These are phyloP conservation scores for Chaetomiaceae sp. DNA, from an alignment of 2,329 filamentous ascomycete species.

Conservation along the genomic window DNA sequence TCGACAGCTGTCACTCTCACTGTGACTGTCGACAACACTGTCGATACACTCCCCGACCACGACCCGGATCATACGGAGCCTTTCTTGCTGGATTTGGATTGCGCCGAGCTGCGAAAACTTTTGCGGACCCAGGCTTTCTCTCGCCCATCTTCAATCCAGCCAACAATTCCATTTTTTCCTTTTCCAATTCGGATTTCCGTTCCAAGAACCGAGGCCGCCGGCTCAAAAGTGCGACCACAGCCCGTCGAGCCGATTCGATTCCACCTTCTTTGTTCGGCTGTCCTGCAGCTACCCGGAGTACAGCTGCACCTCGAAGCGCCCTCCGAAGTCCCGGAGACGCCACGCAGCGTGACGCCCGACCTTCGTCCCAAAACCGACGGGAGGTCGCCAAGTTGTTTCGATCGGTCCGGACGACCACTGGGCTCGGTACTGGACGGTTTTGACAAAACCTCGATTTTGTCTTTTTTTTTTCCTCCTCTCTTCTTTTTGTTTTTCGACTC, in stretches of 20 bases:
- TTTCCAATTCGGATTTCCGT: not conserved
- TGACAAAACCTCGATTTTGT: no score
- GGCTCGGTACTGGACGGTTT: no score
- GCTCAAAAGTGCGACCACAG: no score
- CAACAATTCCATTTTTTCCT: no score
- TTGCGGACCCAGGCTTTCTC: not conserved
- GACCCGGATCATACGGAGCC: not conserved
- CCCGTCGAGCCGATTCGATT: no score
- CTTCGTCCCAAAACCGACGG: not conserved
- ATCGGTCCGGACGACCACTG: no score
- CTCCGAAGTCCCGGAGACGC: not conserved
- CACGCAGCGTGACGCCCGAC: not conserved
- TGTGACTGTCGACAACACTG: no score
- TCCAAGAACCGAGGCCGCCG: not conserved
- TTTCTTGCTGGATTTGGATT: not conserved
- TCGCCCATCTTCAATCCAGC: not conserved
- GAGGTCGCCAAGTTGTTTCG: no score
- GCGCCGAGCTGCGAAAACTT: no score
- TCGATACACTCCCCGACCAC: no score
- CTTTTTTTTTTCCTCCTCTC: no score
- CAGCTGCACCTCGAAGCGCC: slow-evolving; percentile 9
- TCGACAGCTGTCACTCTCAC: no score
- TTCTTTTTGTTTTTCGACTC: not conserved
- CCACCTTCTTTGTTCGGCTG: slow-evolving; percentile 3
- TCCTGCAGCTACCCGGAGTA: slow-evolving; percentile 10